These are phyloP conservation scores for Hypoxylon sp. DNA, from an alignment of 2,329 filamentous ascomycete species.

Conservation along the genomic window DNA sequence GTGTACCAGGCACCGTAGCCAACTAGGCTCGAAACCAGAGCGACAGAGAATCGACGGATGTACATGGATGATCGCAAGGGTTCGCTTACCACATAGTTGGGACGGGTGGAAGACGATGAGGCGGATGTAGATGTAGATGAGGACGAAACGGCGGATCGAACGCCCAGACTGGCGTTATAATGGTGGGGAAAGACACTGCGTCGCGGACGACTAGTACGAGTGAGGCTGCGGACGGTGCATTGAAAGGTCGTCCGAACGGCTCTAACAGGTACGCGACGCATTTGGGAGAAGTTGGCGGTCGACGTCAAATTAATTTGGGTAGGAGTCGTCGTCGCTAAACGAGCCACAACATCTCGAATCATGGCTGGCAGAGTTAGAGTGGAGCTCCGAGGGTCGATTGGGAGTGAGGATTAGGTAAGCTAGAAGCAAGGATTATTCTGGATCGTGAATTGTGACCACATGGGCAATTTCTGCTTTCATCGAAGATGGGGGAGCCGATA, in stretches of 20 bases:
- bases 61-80: conserved; percentile 81
- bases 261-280: conserved; percentile 81
- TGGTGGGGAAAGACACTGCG: conserved; percentile 57
- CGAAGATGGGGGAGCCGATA: conserved; percentile 2
- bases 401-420: conserved; percentile 41
- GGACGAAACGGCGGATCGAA: conserved; percentile 60
- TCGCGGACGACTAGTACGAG: conserved; percentile 63
- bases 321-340: conserved; percentile 40
- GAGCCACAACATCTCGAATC: conserved; percentile 35
- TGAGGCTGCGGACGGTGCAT: conserved; percentile 72
- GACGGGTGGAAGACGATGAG: conserved; percentile 49
- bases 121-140: conserved; percentile 43
- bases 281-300: conserved; percentile 59
- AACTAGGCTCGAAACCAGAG: conserved; percentile 78
- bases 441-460: conserved; percentile 41
- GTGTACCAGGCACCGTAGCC: conserved; percentile 84
- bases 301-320: conserved; percentile 63
- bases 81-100: conserved; percentile 59
- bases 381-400: conserved; percentile 1
- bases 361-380: conserved; percentile 29
- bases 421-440: conserved; percentile 11
- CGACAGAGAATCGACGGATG: conserved; percentile 76
- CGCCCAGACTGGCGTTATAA: conserved; percentile 51
- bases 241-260: conserved; percentile 78
- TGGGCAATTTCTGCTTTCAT: conserved; percentile 38